phyloP scores from a whole-genome alignment of 2,329 filamentous ascomycete species.

The Colletotrichum falcatum region DNA sequence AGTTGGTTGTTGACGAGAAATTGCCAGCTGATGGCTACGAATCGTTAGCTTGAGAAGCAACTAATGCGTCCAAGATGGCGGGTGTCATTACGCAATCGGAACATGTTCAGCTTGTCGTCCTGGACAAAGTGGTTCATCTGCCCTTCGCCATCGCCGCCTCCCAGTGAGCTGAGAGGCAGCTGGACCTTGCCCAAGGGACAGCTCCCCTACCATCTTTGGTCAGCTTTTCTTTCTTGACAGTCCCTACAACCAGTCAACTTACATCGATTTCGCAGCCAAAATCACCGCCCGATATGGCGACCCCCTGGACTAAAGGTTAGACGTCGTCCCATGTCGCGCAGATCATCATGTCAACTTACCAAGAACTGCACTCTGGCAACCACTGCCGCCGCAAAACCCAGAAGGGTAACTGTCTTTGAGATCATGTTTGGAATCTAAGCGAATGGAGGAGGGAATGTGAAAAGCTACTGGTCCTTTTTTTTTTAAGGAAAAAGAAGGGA shows the following conservation, averaged over 20 bases:
- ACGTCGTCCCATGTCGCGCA: constrained; percentile 22
- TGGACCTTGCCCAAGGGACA: constrained; percentile 53
- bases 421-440: constrained; percentile 34
- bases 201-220: constrained; percentile 51
- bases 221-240: not conserved
- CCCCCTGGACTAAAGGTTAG: constrained; percentile 45
- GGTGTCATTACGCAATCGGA: constrained; percentile 53
- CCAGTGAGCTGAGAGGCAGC: constrained; percentile 50
- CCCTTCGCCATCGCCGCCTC: constrained; percentile 54
- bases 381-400: constrained; percentile 33
- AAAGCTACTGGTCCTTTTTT: not conserved
- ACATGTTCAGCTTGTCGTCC: constrained; percentile 65
- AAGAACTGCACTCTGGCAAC: constrained; percentile 39
- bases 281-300: constrained; percentile 61
- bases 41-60: constrained; percentile 32
- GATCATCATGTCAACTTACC: constrained; percentile 26
- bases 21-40: constrained; percentile 66
- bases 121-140: constrained; percentile 70
- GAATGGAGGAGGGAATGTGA: constrained; percentile 29
- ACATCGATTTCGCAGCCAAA: constrained; percentile 62
- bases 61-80: not conserved
- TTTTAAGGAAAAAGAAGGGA: constrained; percentile 23
- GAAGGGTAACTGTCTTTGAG: constrained; percentile 30
- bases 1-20: constrained; percentile 66
- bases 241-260: constrained; percentile 35